phyloP scores from a whole-genome alignment of 805 yeast species.

The Starmerella stigmatis region DNA sequence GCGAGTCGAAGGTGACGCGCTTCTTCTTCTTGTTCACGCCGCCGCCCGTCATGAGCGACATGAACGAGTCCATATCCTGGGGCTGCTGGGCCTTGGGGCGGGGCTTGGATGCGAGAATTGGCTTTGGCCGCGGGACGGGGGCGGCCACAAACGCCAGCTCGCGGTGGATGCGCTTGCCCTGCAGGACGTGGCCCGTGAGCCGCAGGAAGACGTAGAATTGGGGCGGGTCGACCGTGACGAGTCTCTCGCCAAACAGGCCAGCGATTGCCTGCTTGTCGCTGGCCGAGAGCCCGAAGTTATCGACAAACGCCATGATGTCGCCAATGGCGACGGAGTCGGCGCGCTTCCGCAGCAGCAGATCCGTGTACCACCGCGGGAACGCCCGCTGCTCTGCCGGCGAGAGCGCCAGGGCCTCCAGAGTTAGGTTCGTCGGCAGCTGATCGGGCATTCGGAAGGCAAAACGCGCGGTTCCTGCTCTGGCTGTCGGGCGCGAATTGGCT shows the following conservation, averaged over 20 bases:
- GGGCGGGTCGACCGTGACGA: constrained; percentile 63
- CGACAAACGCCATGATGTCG: constrained; percentile 70
- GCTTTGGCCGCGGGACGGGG: constrained; percentile 66
- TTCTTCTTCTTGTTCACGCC: constrained; percentile 25
- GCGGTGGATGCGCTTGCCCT: constrained; percentile 39
- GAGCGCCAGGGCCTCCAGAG: constrained; percentile 40
- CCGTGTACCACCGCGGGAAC: constrained; percentile 88
- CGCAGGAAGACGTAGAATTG: constrained; percentile 84
- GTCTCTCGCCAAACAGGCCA: constrained; percentile 27
- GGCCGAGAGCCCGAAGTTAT: constrained; percentile 59
- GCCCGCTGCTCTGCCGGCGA: constrained; percentile 71
- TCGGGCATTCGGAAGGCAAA: constrained; percentile 11
- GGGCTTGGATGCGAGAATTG: constrained; percentile 46
- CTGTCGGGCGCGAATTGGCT: too few relatives aligned
- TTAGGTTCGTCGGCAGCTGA: constrained; percentile 17
- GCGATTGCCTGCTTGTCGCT: constrained; percentile 36
- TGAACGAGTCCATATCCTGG: constrained; percentile 72
- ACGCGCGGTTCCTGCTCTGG: neutral
- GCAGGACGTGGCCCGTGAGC: constrained; percentile 60
- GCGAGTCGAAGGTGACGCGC: constrained; percentile 31
- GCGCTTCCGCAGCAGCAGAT: constrained; percentile 56
- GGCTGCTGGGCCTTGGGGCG: constrained; percentile 28
- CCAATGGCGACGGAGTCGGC: constrained; percentile 55
- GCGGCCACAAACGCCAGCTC: constrained; percentile 38
- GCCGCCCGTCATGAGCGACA: constrained; percentile 69